Evolutionary conservation across 768 basidiomycete species (phyloP).

Genomic region (Lepiota brunneoincarnata): DNA sequence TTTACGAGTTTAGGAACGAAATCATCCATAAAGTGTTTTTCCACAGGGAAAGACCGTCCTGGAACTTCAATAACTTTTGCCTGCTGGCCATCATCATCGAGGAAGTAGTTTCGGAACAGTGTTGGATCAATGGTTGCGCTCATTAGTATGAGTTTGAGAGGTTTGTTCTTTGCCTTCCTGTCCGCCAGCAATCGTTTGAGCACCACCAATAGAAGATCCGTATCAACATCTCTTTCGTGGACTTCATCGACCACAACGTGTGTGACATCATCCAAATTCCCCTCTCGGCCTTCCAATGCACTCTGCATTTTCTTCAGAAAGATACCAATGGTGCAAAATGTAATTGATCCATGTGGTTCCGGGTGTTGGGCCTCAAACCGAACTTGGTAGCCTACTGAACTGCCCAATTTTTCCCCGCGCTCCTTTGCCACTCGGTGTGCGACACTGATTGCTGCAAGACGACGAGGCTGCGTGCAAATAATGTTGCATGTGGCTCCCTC

Average conservation of each 20-base stretch:
- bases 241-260: slow-evolving; percentile 96
- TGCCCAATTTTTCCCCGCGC: slow-evolving; percentile 69
- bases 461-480: slow-evolving; percentile 89
- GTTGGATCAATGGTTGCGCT: slow-evolving; percentile 93
- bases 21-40: slow-evolving; percentile 78
- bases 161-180: slow-evolving; percentile 63
- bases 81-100: slow-evolving; percentile 51
- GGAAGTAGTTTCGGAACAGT: slow-evolving; percentile 88
- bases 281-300: slow-evolving; percentile 48
- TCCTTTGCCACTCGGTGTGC: slow-evolving; percentile 91
- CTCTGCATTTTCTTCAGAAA: slow-evolving; percentile 86
- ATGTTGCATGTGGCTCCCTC: slow-evolving; percentile 86
- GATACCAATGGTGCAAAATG: slow-evolving; percentile 91
- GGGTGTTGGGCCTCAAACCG: slow-evolving; percentile 85
- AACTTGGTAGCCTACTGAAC: slow-evolving; percentile 85
- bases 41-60: slow-evolving; percentile 90
- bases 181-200: slow-evolving; percentile 80
- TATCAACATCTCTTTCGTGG: slow-evolving; percentile 93
- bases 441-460: slow-evolving; percentile 88
- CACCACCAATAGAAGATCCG: slow-evolving; percentile 85
- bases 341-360: slow-evolving; percentile 77
- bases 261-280: slow-evolving; percentile 70
- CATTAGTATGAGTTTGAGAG: slow-evolving; percentile 89
- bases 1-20: slow-evolving; percentile 53
- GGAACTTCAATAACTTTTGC: slow-evolving; percentile 79